Evolutionary conservation across 306 rosid species (phyloP), one percentile per base, ranked within the genome.

Genomic region (Prinsepia uniflora): DNA sequence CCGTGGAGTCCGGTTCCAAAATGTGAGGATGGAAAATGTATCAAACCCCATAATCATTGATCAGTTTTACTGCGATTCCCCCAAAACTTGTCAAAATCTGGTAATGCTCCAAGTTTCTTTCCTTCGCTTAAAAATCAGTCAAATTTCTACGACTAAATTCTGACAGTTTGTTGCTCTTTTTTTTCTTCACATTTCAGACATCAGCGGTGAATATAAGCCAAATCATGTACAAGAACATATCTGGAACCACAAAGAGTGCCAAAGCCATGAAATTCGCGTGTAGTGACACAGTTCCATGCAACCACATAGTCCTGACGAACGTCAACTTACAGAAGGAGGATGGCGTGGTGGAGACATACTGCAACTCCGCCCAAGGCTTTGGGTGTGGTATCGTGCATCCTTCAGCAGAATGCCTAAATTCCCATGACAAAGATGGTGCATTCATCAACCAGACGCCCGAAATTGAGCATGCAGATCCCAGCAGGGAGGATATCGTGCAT

Each of bases 11-110:
- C 90, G 91, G 14, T 95, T 89, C 71, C 90, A 95, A 83, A 90
- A 95, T 72, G 97, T 95, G 78, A 81, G 75, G 81, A 81, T 91
- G 88, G 92, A 89, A 54, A 80, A 95, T 49, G 96, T 89, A 39
- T 82, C 86, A 60, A 91, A 91, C 75, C 99, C 99, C 52, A 95
- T 95, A 59, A 79, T 95, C 39, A 89, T 95, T 34, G 99, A 95
- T 79, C 99, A 95, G 80, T 95, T 95, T 84, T 95, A 95, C 77
- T 95, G 99, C 53, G 99, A 95, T 78, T 95, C 99, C 3, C 96
- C 97, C 68, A 66, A 77, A 22, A 1, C 81, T 41, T 95, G 99
- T 84, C 75, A 82, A 80, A 80, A 76, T 80, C 97, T 85, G 96
- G 99, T 95, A 84, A 39, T 3, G 73, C 48, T 63, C 68, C 39